Conservation (phyloP, 805 yeast genomes). For the Suhomyces sp. region DNA sequence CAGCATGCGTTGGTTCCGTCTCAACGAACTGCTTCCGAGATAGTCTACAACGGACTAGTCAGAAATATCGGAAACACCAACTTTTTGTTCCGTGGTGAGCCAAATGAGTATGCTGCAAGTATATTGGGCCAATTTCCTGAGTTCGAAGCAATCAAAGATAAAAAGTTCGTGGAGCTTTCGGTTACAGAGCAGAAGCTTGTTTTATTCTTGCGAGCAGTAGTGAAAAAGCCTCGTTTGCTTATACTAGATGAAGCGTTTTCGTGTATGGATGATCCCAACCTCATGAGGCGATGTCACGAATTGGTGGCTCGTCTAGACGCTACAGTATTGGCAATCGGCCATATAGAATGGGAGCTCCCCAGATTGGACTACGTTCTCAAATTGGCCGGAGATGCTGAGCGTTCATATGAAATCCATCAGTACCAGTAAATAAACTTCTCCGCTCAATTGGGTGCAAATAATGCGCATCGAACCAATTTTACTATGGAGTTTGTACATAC, state of each 20-base stretch:
- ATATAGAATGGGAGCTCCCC: conserved; percentile 78
- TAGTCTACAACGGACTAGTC: conserved; percentile 70
- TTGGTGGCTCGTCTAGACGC: conserved; percentile 38
- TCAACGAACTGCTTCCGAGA: conserved; percentile 47
- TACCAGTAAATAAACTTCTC: background rate
- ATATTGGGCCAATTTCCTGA: conserved; percentile 22
- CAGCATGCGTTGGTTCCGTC: conserved; percentile 82
- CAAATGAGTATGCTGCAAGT: conserved; percentile 14
- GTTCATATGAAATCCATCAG: conserved; percentile 20
- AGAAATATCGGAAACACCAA: conserved; percentile 55
- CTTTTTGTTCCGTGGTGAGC: conserved; percentile 45
- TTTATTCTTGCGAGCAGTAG: conserved; percentile 70
- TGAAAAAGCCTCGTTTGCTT: conserved; percentile 73
- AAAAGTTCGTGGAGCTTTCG: conserved; percentile 50
- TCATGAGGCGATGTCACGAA: conserved; percentile 33
- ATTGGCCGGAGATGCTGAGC: conserved; percentile 28
- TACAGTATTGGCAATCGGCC: conserved; percentile 79
- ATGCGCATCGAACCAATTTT: background rate
- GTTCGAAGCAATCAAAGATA: conserved; percentile 36
- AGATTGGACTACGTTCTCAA: conserved; percentile 48
- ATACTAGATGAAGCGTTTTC: conserved; percentile 92
- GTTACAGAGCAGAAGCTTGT: conserved; percentile 77
- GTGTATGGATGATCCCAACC: conserved; percentile 68
- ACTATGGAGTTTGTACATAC: background rate
- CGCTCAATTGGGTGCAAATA: background rate